phyloP scores from a whole-genome alignment of 768 basidiomycete species.

The Suillus luteus region DNA sequence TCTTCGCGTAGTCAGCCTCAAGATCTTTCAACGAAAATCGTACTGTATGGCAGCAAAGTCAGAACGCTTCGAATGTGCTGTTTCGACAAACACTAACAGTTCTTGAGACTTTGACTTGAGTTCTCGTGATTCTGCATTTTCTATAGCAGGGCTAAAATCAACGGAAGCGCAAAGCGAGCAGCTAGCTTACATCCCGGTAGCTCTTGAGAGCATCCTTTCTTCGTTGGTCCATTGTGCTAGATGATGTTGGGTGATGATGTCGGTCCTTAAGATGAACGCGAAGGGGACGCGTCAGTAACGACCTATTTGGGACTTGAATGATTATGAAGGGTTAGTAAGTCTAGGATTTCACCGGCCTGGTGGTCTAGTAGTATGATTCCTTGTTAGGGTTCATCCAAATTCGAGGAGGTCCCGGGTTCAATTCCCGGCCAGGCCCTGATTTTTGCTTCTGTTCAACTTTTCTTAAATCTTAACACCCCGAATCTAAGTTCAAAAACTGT shows the following conservation, averaged over 20 bases:
- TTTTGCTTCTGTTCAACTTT: neutral
- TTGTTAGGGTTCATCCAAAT: constrained; percentile 44
- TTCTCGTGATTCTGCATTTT: constrained; percentile 94
- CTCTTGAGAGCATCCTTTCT: constrained; percentile 72
- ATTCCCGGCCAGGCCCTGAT: constrained; percentile 56
- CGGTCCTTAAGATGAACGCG: constrained; percentile 21
- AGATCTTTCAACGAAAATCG: constrained; percentile 89
- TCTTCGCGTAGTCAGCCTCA: constrained; percentile 89
- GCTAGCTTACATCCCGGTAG: constrained; percentile 65
- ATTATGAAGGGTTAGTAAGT: neutral
- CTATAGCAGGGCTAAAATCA: constrained; percentile 43
- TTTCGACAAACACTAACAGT: constrained; percentile 54
- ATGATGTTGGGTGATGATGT: constrained; percentile 44
- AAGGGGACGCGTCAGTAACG: constrained; percentile 13
- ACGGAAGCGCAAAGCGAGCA: neutral
- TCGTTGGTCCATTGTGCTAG: constrained; percentile 66
- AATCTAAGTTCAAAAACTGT: too few species aligned
- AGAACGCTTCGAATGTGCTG: constrained; percentile 2
- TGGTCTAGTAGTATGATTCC: constrained; percentile 59
- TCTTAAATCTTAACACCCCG: too few species aligned
- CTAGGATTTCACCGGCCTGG: constrained; percentile 34
- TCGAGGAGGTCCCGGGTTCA: constrained; percentile 65
- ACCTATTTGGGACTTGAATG: neutral
- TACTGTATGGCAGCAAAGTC: constrained; percentile 48
- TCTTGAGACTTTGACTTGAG: constrained; percentile 87